Percentiles rank a stretch among this genome's conserved stretches.
These are phyloP conservation scores for Luffa acutangula DNA, from an alignment of 306 rosid genomes.

Conservation along the genomic window DNA sequence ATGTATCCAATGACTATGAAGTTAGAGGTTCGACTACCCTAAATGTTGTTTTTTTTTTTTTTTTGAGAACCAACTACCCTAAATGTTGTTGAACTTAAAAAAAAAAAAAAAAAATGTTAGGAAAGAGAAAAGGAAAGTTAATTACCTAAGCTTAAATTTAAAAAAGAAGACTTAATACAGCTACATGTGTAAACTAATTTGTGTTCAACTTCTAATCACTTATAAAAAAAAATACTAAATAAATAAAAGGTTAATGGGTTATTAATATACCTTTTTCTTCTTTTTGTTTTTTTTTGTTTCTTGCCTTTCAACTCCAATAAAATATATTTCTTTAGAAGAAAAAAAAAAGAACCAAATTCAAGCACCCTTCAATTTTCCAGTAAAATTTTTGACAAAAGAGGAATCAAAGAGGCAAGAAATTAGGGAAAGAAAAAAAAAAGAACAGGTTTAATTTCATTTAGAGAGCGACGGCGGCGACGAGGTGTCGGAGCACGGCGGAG, in stretches of 20 bases:
- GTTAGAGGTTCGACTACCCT: too few relatives aligned
- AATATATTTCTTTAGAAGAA: not conserved
- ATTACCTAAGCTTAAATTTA: not conserved
- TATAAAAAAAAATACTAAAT: not conserved
- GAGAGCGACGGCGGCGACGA: slow-evolving; percentile 41
- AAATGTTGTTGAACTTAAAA: too few relatives aligned
- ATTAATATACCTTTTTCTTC: not conserved
- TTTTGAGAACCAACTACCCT: too few relatives aligned
- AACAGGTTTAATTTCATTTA: slow-evolving; percentile 27
- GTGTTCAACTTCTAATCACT: not conserved
- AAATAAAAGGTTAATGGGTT: not conserved
- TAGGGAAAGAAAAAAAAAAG: not conserved
- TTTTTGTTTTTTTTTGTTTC: too few relatives aligned
- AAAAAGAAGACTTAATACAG: not conserved
- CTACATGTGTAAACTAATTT: not conserved
- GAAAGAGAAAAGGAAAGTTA: not conserved
- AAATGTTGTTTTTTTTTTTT: too few relatives aligned
- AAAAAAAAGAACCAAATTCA: not conserved
- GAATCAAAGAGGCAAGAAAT: not conserved
- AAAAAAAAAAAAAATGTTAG: too few relatives aligned
- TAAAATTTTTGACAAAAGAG: not conserved
- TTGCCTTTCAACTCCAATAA: not conserved
- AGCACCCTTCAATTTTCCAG: not conserved
- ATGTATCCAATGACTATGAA: too few relatives aligned
- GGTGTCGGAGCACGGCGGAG: slow-evolving; percentile 33